Base-by-base conservation (phyloP, 2,329 filamentous ascomycete genomes). In the Fusarium torulosum region DNA sequence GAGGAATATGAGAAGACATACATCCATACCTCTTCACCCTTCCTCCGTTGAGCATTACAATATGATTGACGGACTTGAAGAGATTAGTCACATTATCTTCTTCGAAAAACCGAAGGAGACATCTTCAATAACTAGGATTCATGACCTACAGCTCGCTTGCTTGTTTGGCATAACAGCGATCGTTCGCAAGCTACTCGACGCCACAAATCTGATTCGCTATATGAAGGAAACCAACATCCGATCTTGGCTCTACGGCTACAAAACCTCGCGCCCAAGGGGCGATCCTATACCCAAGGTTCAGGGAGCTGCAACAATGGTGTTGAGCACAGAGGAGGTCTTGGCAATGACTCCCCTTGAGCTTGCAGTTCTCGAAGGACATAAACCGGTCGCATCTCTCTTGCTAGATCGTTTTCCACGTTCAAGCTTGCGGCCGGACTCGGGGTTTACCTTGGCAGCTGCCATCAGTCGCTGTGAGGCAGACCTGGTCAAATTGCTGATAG, bases 331-430 rank as follows among this genome's bases (percentile, higher is more conserved):
- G 7, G 51, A 63, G 15, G 21, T 63, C 14, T 31, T 57, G 19
- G 44, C 44, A 3, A 42, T 50, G 44, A 63, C 15, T 4, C 60
- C 60, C 1, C 15, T 63, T 7, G 60, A 63, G n/a, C 27, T 63
- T 10, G 51, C 58, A 8, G 33, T 63, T 2, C 7, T 63, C 7
- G 35, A 33, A 7, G 59, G 44, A 0, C 45, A 63, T 1, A 20
- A 46, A 17, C 35, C 27, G 20, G 23, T 58, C 7, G 44, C 20
- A 4, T 37, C 21, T 19, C 7, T 63, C 3, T 25, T 63, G 3
- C 15, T 63, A 11, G 33, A 50, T 0, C 11, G 11, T 2, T 43
- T 21, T 31, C 38, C 44, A 3, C 38, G 21, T 20, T 45, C 40
- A 9, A 51, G n/a, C 5, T 15, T 63, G n/a, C 40, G 43, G 21